Evolutionary conservation across 768 basidiomycete species (phyloP).

Genomic region (Pleurotus pulmonarius): DNA sequence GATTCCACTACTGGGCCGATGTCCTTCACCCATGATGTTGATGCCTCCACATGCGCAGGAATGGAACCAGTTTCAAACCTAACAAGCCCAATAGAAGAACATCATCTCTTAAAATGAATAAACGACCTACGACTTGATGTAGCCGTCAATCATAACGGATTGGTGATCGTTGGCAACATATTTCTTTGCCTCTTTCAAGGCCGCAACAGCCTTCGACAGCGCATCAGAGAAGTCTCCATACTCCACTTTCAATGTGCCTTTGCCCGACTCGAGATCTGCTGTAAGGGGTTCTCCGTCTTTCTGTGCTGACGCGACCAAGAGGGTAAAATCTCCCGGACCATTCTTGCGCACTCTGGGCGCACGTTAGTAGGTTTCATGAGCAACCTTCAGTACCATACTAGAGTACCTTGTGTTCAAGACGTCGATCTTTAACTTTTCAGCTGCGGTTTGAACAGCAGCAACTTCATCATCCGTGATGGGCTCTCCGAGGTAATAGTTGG

Average conservation of each 20-base stretch:
- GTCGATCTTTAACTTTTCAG: conserved; percentile 73
- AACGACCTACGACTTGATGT: conserved; percentile 66
- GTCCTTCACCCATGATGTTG: conserved; percentile 82
- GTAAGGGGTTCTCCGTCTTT: conserved; percentile 39
- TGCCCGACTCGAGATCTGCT: conserved; percentile 35
- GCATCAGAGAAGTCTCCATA: conserved; percentile 72
- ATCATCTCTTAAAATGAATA: not conserved
- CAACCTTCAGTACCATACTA: conserved; percentile 1
- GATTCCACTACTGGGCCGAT: conserved; percentile 84
- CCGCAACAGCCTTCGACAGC: conserved; percentile 49
- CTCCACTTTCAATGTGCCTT: conserved; percentile 57
- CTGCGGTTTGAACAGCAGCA: conserved; percentile 65
- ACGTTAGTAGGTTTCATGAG: not conserved
- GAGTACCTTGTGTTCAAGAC: conserved; percentile 77
- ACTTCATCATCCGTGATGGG: conserved; percentile 75
- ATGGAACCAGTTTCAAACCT: conserved; percentile 81
- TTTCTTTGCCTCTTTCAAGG: conserved; percentile 63
- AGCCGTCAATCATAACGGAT: conserved; percentile 67
- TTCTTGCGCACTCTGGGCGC: conserved; percentile 65
- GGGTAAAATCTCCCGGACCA: conserved; percentile 53
- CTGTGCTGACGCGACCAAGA: conserved; percentile 72
- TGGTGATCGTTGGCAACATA: conserved; percentile 74
- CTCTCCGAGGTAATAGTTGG: conserved; percentile 83
- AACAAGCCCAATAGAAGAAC: conserved; percentile 4
- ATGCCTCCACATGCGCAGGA: conserved; percentile 74